Conservation (phyloP, 495 filamentous ascomycete species). For the Neurospora sp. region DNA sequence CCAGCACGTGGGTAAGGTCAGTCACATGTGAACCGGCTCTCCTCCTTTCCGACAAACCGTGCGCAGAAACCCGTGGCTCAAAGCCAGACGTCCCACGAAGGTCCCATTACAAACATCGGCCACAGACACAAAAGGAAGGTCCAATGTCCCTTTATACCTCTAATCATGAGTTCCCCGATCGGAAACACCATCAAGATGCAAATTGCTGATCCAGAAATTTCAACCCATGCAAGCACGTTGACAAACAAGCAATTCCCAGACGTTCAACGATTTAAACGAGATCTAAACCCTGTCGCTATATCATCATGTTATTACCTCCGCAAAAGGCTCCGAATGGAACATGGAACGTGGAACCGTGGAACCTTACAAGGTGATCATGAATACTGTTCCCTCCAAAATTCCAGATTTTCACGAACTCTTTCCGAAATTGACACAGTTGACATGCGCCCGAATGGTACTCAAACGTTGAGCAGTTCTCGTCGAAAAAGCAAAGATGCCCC, state of each 20-base stretch:
- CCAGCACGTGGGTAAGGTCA: background rate
- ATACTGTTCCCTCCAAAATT: background rate
- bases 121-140: background rate
- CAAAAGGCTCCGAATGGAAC: background rate
- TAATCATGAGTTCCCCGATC: background rate
- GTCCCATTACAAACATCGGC: too few species aligned
- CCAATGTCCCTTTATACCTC: background rate
- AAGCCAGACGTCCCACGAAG: background rate
- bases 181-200: background rate
- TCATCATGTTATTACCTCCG: background rate
- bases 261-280: background rate
- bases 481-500: background rate
- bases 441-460: background rate
- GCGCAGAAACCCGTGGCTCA: background rate
- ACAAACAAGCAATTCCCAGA: background rate
- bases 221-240: background rate
- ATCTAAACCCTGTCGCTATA: background rate
- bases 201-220: background rate
- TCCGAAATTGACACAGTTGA: background rate
- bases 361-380: background rate
- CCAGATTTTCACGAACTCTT: background rate
- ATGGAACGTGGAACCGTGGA: background rate
- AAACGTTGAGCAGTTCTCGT: background rate
- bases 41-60: too few species aligned
- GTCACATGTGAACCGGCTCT: background rate